A percentile compares a stretch with the other conserved stretches of the same genome.
Conservation (phyloP, 2,329 filamentous ascomycete species). For the Helicocarpus griseus region DNA sequence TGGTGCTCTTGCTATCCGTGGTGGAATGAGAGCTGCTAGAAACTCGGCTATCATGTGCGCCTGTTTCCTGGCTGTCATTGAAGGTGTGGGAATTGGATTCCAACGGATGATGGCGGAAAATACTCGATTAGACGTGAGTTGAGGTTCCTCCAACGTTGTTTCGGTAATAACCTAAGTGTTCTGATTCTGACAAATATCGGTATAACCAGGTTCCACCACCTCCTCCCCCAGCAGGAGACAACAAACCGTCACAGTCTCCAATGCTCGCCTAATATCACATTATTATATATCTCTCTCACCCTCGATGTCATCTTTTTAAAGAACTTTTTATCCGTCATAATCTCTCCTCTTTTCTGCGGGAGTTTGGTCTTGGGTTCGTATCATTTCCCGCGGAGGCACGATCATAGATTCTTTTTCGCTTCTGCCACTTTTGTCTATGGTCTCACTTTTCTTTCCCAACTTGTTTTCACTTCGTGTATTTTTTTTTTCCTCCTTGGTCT, state of each 20-base stretch:
- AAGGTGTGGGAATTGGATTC: constrained; percentile 94
- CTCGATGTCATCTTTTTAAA: not conserved
- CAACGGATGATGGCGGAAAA: constrained; percentile 87
- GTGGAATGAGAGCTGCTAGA: constrained; percentile 80
- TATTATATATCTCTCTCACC: not conserved
- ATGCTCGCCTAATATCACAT: not conserved
- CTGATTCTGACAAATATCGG: not conserved
- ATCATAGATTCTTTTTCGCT: not conserved
- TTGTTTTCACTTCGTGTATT: not conserved
- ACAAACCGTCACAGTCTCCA: not conserved
- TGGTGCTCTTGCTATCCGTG: constrained; percentile 81
- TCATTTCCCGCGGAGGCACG: constrained; percentile 1
- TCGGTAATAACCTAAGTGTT: not conserved
- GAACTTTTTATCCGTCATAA: not conserved
- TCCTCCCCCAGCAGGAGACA: not conserved
- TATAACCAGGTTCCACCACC: not conserved
- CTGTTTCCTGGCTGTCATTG: constrained; percentile 87
- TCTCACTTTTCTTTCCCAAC: not conserved
- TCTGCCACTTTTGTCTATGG: not conserved
- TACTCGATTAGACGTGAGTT: constrained; percentile 64
- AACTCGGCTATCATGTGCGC: constrained; percentile 96
- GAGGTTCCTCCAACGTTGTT: not conserved
- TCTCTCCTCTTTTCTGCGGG: constrained; percentile 3
- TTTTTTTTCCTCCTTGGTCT: not conserved
- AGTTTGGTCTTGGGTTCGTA: constrained; percentile 2